These are phyloP conservation scores for Cryptococcus hybrid DNA, from an alignment of 1,284 basidiomycete genomes.

Conservation along the genomic window DNA sequence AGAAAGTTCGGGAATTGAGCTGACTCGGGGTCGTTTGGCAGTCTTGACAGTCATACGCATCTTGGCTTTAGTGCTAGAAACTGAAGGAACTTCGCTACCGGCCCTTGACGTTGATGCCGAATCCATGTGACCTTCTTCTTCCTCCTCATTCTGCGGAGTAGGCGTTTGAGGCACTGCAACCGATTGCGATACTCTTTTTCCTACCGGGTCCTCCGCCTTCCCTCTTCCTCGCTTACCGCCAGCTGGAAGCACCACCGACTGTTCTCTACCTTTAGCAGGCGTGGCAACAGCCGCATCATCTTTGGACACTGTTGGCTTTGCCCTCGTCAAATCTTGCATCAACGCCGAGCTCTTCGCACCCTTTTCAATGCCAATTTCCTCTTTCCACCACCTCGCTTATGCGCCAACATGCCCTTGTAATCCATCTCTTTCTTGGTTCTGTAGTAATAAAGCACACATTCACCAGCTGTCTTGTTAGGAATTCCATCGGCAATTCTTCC, in stretches of 20 bases:
- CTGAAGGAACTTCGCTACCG: slow-evolving; percentile 28
- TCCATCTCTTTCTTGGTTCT: slow-evolving; percentile 90
- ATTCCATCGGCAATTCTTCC: slow-evolving; percentile 70
- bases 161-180: not conserved
- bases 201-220: slow-evolving; percentile 5
- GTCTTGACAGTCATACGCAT: slow-evolving; percentile 28
- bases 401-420: slow-evolving; percentile 60
- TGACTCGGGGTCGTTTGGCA: slow-evolving; percentile 36
- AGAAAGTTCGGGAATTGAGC: slow-evolving; percentile 17
- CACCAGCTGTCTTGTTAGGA: slow-evolving; percentile 78
- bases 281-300: slow-evolving; percentile 2
- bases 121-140: slow-evolving; percentile 7
- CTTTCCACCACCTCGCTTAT: slow-evolving; percentile 60
- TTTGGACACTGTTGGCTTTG: slow-evolving; percentile 24
- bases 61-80: slow-evolving; percentile 21
- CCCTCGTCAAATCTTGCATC: slow-evolving; percentile 37
- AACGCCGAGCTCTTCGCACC: slow-evolving; percentile 39
- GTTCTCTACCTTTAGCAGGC: slow-evolving; percentile 4
- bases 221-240: slow-evolving; percentile 8
- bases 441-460: slow-evolving; percentile 95
- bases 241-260: slow-evolving; percentile 11
- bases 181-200: slow-evolving; percentile 1
- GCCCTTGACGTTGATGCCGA: slow-evolving; percentile 25
- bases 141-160: slow-evolving; percentile 9
- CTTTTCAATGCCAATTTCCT: slow-evolving; percentile 53